Conservation (phyloP, 345 rosid species). For the Corchorus olitorius region DNA sequence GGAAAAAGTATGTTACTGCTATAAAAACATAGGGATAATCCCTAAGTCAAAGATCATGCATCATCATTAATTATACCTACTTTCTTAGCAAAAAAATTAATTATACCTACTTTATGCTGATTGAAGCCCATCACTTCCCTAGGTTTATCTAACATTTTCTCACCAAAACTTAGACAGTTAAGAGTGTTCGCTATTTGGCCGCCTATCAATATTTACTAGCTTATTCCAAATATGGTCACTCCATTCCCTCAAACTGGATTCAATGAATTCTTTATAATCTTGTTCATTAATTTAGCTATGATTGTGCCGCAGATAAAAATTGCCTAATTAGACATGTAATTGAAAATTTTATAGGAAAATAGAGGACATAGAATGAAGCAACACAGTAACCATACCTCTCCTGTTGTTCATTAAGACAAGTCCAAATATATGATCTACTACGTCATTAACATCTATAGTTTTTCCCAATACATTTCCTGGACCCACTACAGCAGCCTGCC, state of each 20-base stretch:
- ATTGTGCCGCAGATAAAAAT: constrained; percentile 1
- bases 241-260: neutral
- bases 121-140: neutral
- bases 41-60: neutral
- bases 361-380: neutral
- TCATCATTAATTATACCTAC: neutral
- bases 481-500: constrained; percentile 94
- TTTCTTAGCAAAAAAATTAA: too few relatives aligned
- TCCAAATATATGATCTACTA: constrained; percentile 90
- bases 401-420: constrained; percentile 89
- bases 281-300: neutral
- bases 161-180: neutral
- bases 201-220: neutral
- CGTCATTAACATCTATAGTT: constrained; percentile 75
- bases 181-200: neutral
- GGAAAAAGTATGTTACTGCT: constrained; percentile 20
- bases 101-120: too few relatives aligned
- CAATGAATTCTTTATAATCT: neutral
- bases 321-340: neutral
- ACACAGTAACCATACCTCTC: constrained; percentile 64
- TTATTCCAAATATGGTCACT: neutral
- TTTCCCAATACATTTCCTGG: constrained; percentile 94
- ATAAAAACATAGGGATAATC: constrained; percentile 1
- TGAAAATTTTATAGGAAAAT: neutral
- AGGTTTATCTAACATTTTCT: neutral